Evolutionary conservation across 371 early-diverging fungal species (phyloP), one percentile per base, ranked within the genome.

Genomic region (Rhizomucor pusillus): DNA sequence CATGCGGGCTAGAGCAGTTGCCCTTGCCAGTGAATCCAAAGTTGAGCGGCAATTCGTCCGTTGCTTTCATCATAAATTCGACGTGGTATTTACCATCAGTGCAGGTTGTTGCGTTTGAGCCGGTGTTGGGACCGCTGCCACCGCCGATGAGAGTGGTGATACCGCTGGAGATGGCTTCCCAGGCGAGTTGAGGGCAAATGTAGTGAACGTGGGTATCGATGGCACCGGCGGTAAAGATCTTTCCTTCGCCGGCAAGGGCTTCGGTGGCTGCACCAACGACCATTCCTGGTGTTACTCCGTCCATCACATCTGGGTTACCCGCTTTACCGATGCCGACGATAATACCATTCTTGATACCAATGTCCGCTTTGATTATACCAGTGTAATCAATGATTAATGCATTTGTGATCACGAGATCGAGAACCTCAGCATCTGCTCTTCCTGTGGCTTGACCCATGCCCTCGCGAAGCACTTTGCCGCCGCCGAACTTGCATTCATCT

Each of bases 231-330:
- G 93, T 93, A 50, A 95, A 84, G 25, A 97, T 93, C 56, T 81
- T 76, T 33, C 93, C 91, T 66, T 97, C 95, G 16, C 89, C 94
- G 7, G 93, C 89, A 57, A 95, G 73, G 9, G 89, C 93, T 64
- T 97, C 97, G 3, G 97, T 97, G 9, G 86, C 70, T 2, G 84
- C 87, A 46, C 95, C 95, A 16, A 92, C 86, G 23, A 86, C 61
- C 94, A 96, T 92, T 13, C 91, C 91, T 9, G 87, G 86, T 7
- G 90, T 87, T 4, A 97, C 92, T 19, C 85, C 90, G 22, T 87
- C 91, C 95, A 94, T 94, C n/a, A 91, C 87, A 64, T 92, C 91
- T 1, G 94, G 97, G 69, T 95, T 97, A n/a, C 97, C 97, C 12
- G 94, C 89, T 66, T 97, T 97, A 46, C 97, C 97, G 51, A 95